phyloP scores from a whole-genome alignment of 768 basidiomycete species.

The Naganishia randhawae region DNA sequence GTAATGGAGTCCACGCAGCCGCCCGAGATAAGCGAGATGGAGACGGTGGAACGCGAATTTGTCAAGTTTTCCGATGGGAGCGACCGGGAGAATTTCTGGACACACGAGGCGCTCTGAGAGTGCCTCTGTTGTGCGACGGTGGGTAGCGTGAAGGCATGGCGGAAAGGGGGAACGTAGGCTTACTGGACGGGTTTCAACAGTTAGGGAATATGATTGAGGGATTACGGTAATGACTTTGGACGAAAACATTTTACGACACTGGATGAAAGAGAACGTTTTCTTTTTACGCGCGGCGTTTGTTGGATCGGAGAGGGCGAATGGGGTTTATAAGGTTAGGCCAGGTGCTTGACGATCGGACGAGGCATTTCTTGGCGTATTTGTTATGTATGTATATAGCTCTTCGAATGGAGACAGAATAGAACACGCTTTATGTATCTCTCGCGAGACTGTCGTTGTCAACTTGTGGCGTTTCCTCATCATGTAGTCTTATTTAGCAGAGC shows the following conservation, averaged over 20 bases:
- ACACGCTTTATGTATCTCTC: not conserved
- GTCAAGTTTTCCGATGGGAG: slow-evolving; percentile 22
- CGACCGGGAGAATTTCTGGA: slow-evolving; percentile 14
- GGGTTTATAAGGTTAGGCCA: not conserved
- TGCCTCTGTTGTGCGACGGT: not conserved
- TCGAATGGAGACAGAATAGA: too few species aligned
- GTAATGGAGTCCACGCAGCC: not conserved
- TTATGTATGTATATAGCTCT: too few species aligned
- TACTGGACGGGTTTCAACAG: not conserved
- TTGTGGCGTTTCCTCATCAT: not conserved
- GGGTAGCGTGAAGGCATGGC: too few species aligned
- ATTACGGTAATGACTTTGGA: not conserved
- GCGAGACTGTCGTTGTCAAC: not conserved
- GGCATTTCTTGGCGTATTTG: too few species aligned
- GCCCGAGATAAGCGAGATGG: slow-evolving; percentile 11
- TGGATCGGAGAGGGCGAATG: not conserved
- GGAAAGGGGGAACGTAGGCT: not conserved
- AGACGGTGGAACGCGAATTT: slow-evolving; percentile 20
- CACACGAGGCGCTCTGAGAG: slow-evolving; percentile 7
- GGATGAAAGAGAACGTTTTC: not conserved
- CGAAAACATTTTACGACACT: not conserved
- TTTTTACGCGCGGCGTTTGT: not conserved
- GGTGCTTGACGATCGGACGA: too few species aligned
- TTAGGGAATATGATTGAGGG: not conserved
- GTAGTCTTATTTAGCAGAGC: not conserved